Evolutionary conservation across 2,329 filamentous ascomycete genomes (phyloP).

Genomic region (Nothophaeocryptopus gaeumannii): DNA sequence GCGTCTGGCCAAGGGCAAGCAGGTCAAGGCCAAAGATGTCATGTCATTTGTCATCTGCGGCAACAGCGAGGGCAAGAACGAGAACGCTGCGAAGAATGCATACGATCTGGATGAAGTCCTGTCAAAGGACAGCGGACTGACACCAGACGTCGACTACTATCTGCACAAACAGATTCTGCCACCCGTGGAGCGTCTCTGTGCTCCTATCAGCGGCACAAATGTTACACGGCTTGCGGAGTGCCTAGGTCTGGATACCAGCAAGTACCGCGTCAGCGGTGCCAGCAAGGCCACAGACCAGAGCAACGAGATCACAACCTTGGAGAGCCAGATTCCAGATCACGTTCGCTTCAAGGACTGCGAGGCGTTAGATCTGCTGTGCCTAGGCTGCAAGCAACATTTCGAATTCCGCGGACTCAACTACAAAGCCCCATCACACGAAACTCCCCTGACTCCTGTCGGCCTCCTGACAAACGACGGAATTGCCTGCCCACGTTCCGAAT

Average conservation of each 20-base stretch:
- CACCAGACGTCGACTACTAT: constrained; percentile 96
- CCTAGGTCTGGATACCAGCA: constrained; percentile 83
- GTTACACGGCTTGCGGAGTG: constrained; percentile 87
- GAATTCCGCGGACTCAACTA: constrained; percentile 72
- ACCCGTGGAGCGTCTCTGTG: constrained; percentile 94
- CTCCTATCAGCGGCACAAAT: constrained; percentile 90
- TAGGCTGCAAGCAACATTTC: constrained; percentile 69
- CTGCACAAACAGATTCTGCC: constrained; percentile 98
- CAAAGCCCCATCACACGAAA: constrained; percentile 28
- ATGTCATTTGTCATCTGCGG: constrained; percentile 92
- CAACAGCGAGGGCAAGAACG: constrained; percentile 58
- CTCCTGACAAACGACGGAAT: constrained; percentile 72
- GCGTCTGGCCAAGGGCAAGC: constrained; percentile 81
- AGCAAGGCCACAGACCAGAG: constrained; percentile 54
- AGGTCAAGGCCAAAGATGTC: constrained; percentile 87
- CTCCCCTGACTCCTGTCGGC: constrained; percentile 44
- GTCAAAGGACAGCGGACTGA: constrained; percentile 70
- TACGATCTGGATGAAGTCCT: constrained; percentile 81
- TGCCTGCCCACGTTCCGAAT: constrained; percentile 63
- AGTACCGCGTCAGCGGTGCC: constrained; percentile 70
- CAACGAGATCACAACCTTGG: constrained; percentile 78
- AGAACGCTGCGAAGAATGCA: constrained; percentile 80
- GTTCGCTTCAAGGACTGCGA: constrained; percentile 82
- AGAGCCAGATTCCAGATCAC: constrained; percentile 89
- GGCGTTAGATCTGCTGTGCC: constrained; percentile 74